Evolutionary conservation across 2,329 filamentous ascomycete species (phyloP).

Genomic region (Sporothrix mexicana): DNA sequence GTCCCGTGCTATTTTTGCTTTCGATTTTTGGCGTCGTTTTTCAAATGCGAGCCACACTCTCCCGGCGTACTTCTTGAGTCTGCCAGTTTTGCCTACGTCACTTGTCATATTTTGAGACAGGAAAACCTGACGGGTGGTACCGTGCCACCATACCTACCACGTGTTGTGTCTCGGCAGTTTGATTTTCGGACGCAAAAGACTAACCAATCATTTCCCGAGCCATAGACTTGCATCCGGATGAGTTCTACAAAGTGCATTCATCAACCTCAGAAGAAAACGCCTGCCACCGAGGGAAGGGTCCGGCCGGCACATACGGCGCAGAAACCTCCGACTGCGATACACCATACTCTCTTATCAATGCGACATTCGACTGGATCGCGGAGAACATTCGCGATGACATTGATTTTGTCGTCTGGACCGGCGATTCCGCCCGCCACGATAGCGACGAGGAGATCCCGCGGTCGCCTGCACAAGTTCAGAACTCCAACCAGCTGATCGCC

Average conservation of each 20-base stretch:
- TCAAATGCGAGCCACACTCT: neutral
- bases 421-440: conserved; percentile 88
- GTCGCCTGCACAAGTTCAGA: conserved; percentile 74
- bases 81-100: neutral
- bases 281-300: conserved; percentile 80
- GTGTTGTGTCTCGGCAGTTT: neutral
- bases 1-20: neutral
- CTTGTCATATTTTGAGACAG: neutral
- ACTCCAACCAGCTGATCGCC: conserved; percentile 76
- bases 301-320: conserved; percentile 81
- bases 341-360: conserved; percentile 78
- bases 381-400: conserved; percentile 76
- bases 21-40: too few species aligned
- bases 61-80: neutral
- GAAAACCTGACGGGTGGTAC: conserved; percentile 4
- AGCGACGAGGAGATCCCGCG: conserved; percentile 83
- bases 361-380: conserved; percentile 87
- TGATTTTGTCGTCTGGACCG: conserved; percentile 93
- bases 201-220: neutral
- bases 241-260: conserved; percentile 80
- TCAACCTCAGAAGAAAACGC: conserved; percentile 70
- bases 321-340: conserved; percentile 90
- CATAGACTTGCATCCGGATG: conserved; percentile 89
- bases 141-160: neutral
- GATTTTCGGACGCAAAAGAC: neutral